A percentile compares a stretch with the other conserved stretches of the same genome.
These are phyloP conservation scores for Hyaloscypha bicolor DNA, from an alignment of 495 filamentous ascomycete genomes.

Conservation along the genomic window DNA sequence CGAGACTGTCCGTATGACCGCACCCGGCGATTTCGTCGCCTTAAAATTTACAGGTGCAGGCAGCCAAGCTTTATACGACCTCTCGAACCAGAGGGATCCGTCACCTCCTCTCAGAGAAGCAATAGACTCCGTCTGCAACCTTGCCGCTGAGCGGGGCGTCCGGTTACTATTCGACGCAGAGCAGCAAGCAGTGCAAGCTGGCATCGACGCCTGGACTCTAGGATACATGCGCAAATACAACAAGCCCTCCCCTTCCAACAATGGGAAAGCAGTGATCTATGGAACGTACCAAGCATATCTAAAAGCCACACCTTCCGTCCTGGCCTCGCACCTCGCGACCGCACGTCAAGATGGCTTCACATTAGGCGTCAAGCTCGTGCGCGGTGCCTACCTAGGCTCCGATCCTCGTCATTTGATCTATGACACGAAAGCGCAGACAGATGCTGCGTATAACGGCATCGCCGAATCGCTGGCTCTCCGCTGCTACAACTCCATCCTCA, in stretches of 20 bases:
- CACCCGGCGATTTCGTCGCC: slow-evolving; percentile 80
- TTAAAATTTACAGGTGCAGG: slow-evolving; percentile 96
- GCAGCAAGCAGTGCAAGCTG: slow-evolving; percentile 76
- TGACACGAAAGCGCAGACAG: slow-evolving; percentile 81
- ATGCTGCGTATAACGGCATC: slow-evolving; percentile 63
- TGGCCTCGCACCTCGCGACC: slow-evolving; percentile 66
- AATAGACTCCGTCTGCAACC: slow-evolving; percentile 75
- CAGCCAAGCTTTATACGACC: slow-evolving; percentile 64
- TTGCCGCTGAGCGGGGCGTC: slow-evolving; percentile 70
- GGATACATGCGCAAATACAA: slow-evolving; percentile 79
- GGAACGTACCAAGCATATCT: slow-evolving; percentile 86
- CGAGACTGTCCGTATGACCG: slow-evolving; percentile 73
- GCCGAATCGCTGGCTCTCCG: slow-evolving; percentile 53
- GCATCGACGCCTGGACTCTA: slow-evolving; percentile 86
- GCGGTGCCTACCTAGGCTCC: slow-evolving; percentile 83
- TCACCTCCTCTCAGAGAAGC: slow-evolving; percentile 64
- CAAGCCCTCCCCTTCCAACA: slow-evolving; percentile 54
- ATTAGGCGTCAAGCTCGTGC: slow-evolving; percentile 87
- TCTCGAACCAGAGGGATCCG: slow-evolving; percentile 61
- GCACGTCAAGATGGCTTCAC: slow-evolving; percentile 72
- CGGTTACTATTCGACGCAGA: slow-evolving; percentile 89
- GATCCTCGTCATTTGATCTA: slow-evolving; percentile 81
- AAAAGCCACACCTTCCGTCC: slow-evolving; percentile 63
- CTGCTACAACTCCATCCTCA: slow-evolving; percentile 52
- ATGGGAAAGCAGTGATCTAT: slow-evolving; percentile 65